Percentiles rank a stretch among this genome's conserved stretches.
These are phyloP conservation scores for Eremomyces bilateralis DNA, from an alignment of 495 filamentous ascomycete species.

Conservation along the genomic window DNA sequence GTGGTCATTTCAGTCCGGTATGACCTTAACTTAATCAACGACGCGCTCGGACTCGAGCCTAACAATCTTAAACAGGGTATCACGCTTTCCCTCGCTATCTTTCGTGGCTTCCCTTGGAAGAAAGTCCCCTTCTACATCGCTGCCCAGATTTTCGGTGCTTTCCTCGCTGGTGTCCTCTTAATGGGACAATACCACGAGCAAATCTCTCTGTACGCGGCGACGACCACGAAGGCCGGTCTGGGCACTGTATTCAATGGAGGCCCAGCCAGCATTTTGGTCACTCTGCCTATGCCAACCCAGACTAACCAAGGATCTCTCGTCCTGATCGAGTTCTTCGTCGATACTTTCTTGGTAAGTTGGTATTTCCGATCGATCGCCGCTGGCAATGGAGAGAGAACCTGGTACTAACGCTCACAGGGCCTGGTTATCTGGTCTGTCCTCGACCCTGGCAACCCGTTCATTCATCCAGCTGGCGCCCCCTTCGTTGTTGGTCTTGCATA, in stretches of 20 bases:
- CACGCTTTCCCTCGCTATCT: slow-evolving; percentile 26
- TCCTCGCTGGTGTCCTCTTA: slow-evolving; percentile 27
- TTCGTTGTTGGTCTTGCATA: slow-evolving; percentile 30
- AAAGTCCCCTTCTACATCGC: slow-evolving; percentile 32
- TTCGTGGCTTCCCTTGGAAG: slow-evolving; percentile 30
- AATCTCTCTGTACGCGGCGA: slow-evolving; percentile 20
- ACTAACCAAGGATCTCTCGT: slow-evolving; percentile 28
- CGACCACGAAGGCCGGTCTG: slow-evolving; percentile 13
- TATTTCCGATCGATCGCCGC: too few species aligned
- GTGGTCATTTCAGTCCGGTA: slow-evolving; percentile 29
- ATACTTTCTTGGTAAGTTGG: slow-evolving; percentile 29
- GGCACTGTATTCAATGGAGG: slow-evolving; percentile 25
- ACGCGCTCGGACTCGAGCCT: neutral
- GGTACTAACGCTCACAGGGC: too few species aligned
- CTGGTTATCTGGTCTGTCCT: slow-evolving; percentile 31
- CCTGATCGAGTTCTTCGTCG: slow-evolving; percentile 31
- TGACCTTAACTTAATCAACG: too few species aligned
- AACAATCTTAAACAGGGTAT: too few species aligned
- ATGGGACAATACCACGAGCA: slow-evolving; percentile 29
- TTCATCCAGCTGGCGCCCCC: slow-evolving; percentile 22
- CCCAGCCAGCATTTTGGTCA: slow-evolving; percentile 24
- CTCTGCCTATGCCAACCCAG: slow-evolving; percentile 23
- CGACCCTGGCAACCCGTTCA: slow-evolving; percentile 32
- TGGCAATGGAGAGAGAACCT: too few species aligned
- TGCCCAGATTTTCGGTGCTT: slow-evolving; percentile 29